A percentile compares a stretch with the other conserved stretches of the same genome.
These are phyloP conservation scores for Populus davidiana DNA, from an alignment of 345 rosid species.

Conservation along the genomic window DNA sequence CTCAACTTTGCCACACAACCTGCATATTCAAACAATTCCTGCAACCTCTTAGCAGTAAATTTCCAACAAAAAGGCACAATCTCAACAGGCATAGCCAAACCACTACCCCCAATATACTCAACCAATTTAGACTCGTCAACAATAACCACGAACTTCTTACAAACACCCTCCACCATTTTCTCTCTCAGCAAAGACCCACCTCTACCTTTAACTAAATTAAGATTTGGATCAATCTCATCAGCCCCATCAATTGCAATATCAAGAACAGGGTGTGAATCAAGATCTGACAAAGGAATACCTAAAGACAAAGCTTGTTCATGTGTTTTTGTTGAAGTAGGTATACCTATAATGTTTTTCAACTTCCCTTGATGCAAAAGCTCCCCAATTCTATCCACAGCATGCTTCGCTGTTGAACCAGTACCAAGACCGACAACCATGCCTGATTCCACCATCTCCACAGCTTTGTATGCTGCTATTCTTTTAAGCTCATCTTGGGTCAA, in stretches of 20 bases:
- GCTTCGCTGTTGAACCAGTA: constrained; percentile 90
- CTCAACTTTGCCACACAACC: constrained; percentile 62
- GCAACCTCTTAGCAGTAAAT: constrained; percentile 53
- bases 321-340: constrained; percentile 77
- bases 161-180: constrained; percentile 88
- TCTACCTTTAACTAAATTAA: constrained; percentile 82
- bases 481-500: constrained; percentile 72
- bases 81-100: constrained; percentile 79
- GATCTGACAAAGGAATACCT: constrained; percentile 75
- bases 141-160: constrained; percentile 66
- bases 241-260: constrained; percentile 93
- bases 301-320: constrained; percentile 70
- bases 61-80: constrained; percentile 78
- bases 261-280: constrained; percentile 60
- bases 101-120: constrained; percentile 63
- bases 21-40: constrained; percentile 45
- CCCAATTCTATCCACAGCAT: constrained; percentile 86
- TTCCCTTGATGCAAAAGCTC: constrained; percentile 70
- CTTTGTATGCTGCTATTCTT: constrained; percentile 73
- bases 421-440: constrained; percentile 98
- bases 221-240: constrained; percentile 77
- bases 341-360: constrained; percentile 62
- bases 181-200: constrained; percentile 88
- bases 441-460: constrained; percentile 77
- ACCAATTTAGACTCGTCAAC: constrained; percentile 72